Evolutionary conservation across 495 filamentous ascomycete genomes (phyloP), one percentile per base, ranked within the genome.

Genomic region (Hyaloscypha finlandica): DNA sequence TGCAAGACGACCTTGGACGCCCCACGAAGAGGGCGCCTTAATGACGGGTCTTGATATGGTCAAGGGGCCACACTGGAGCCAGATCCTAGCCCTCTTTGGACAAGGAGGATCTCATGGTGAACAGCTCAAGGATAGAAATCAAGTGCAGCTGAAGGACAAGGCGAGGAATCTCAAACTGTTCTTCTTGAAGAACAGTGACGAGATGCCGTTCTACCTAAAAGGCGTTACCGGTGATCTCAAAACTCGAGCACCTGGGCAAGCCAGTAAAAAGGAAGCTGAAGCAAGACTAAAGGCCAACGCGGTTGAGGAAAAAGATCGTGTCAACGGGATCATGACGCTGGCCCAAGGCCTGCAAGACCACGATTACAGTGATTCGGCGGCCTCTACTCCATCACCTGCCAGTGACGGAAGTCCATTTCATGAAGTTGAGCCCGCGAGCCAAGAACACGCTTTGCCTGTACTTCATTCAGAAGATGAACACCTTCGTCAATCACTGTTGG

Each of bases 111-210:
- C 88, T 4, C 86, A 95, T 61, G 94, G 89, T 59, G 89, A 95
- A 68, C 89, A 92, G 6, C 81, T 98, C 42, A 96, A 96, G 71
- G 94, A 97, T 71, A 87, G 94, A 51, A 96, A 94, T 59, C 94
- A 98, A 74, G 94, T 97, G 0, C 94, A 97, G 73, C 81, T 97
- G 16, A 97, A 97, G 74, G 94, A 98, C 73, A 98, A 98, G 75
- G 94, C 94, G 9, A 84, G 94, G 42, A 98, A 98, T 65, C 76
- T 98, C 63, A 98, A 98, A 76, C 84, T 98, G 0, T 97, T 96
- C 79, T 97, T 97, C 77, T 80, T 98, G 60, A 98, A 98, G 79
- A 94, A 89, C 31, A 90, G 90, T 19, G 94, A 92, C 19, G 94
- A 98, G 74, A 94, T 98, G 66, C 94, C 94, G 0, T 92, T 92